Evolutionary conservation across 495 filamentous ascomycete species (phyloP), one percentile per base, ranked within the genome.

Genomic region (Staphylotrichum longicolle): DNA sequence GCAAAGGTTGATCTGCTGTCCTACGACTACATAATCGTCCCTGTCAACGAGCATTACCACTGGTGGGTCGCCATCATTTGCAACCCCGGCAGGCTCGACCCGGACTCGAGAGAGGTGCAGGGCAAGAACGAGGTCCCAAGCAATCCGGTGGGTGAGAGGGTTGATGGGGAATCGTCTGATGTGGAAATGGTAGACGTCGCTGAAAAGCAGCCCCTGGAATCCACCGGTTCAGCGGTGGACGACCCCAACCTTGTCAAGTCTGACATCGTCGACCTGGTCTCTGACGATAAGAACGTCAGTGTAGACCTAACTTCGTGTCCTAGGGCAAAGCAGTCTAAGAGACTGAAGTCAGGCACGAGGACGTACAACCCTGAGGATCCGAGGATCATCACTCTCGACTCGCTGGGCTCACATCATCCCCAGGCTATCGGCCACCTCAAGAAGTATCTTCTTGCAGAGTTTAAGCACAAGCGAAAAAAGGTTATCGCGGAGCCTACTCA

Each of bases 31-130:
- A 85, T 98, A 46, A 80, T 98, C 5, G 89, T 98, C 14, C 94
- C 94, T 0, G 89, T 98, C 71, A 93, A 96, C 68, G 90, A 97
- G 65, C 74, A 82, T 68, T 76, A 77, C 20, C 94, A 98, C 71
- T 98, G 94, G 94, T 98, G 94, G 75, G 76, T 97, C 67, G 94
- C 91, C 11, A 92, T 98, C 58, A 96, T 98, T 39, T 96, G 91
- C 84, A 96, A 98, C 68, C 81, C 93, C 3, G 78, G 87, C 61
- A 75, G 82, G 60, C 66, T 84, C 58, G 65, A 82, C 70, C 65
- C 78, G 12, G 64, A 63, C 33, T 58, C 54, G 8, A 41, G 50
- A 53, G 5, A 14, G 20, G 14, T 30, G 9, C 0, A 34, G 27
- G 39, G 12, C 8, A 14, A 42, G 10, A 7, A 20, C 4, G 54